A percentile compares a stretch with the other conserved stretches of the same genome.
Conservation (phyloP, 2,329 filamentous ascomycete genomes). For the Botrytis porri region DNA sequence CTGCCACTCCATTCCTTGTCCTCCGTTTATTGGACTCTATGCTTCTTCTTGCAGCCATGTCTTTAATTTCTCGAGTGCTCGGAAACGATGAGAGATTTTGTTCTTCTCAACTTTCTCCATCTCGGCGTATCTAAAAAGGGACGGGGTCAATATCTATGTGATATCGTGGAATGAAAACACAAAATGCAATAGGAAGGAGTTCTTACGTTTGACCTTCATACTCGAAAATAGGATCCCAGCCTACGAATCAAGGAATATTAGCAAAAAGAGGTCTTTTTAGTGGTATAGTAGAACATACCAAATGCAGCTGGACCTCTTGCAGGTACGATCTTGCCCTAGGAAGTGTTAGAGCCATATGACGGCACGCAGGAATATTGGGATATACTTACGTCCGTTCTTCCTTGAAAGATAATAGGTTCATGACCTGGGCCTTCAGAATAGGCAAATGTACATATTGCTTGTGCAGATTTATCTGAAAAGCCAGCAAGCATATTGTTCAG, state of each 20-base stretch:
- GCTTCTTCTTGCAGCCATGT: constrained; percentile 59
- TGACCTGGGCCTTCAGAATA: constrained; percentile 83
- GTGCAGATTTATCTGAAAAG: constrained; percentile 85
- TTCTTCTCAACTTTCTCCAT: constrained; percentile 91
- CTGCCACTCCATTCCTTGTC: neutral
- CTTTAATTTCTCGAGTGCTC: constrained; percentile 83
- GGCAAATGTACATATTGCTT: constrained; percentile 94
- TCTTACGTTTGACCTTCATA: constrained; percentile 74
- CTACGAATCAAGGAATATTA: constrained; percentile 46
- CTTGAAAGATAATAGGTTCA: constrained; percentile 86
- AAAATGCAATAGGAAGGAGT: constrained; percentile 20
- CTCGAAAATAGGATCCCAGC: constrained; percentile 97
- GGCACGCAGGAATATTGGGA: constrained; percentile 2
- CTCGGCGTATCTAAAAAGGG: constrained; percentile 69
- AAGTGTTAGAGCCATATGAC: constrained; percentile 19
- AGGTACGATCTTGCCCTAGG: constrained; percentile 74
- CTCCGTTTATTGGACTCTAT: constrained; percentile 23
- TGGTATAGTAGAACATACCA: constrained; percentile 54
- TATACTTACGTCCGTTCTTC: constrained; percentile 69
- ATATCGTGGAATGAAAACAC: neutral
- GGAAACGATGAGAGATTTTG: constrained; percentile 84
- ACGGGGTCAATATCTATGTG: neutral
- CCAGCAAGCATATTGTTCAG: constrained; percentile 87
- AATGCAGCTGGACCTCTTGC: constrained; percentile 78
- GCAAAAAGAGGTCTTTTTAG: constrained; percentile 4